Evolutionary conservation across 441 rosid genomes (phyloP), one percentile per base, ranked within the genome.

Genomic region (Pelargonium australe): DNA sequence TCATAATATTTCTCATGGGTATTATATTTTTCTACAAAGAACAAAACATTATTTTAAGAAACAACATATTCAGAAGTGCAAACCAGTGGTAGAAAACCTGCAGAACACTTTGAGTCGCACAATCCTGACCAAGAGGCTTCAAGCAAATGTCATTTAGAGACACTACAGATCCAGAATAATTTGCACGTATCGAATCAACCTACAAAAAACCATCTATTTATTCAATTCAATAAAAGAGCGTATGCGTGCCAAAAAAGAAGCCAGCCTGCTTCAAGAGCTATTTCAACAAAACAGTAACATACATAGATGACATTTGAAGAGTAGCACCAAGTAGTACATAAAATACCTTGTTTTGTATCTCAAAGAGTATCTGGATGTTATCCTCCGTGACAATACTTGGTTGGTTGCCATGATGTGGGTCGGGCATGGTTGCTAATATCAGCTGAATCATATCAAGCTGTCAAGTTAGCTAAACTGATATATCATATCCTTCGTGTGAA

Each of bases 301-400:
- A 37, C 47, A 37, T 25, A 44, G 14, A 63, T 8, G 64, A 34
- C 40, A 75, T 70, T 61, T 62, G 65, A 70, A 67, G 72, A 61
- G 72, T 14, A 77, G 55, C 64, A 78, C 28, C 43, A 63, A 65
- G 77, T 67, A 69, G 41, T 37, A 37, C 41, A 47, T 43, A 34
- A 31, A 47, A 45, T 81, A 88, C 94, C 94, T 88, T 88, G 72
- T 78, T 79, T 80, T 88, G 94, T 70, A 88, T 79, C 70, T 86
- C 89, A 79, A 88, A 86, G 58, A 88, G 94, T 70, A 88, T 78
- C 78, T 75, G 82, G 76, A 86, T 84, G 77, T 88, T 85, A 47
- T 82, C 85, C 66, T 88, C 88, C 63, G 86, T 85, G 71, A 88
- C 81, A 45, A 88, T 86, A 76, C 88, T 77, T 45, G 88, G 86